Conservation (phyloP, 768 basidiomycete species). For the Lepiota venenata region DNA sequence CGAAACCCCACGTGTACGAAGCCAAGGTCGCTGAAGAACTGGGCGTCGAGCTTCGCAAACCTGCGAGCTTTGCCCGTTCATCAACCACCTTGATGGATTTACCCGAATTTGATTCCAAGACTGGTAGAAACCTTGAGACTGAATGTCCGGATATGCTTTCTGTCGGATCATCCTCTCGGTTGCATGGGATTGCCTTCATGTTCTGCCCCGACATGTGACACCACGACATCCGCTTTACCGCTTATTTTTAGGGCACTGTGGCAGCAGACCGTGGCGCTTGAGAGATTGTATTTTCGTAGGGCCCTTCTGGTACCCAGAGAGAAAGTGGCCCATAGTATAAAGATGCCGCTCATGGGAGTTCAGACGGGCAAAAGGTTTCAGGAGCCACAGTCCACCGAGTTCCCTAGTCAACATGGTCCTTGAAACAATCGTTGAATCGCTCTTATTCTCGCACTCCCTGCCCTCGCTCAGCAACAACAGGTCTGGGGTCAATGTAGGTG, state of each 20-base stretch:
- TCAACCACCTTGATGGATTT: not conserved
- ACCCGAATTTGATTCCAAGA: not conserved
- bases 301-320: not conserved
- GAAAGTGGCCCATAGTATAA: not conserved
- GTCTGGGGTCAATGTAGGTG: slow-evolving; percentile 28
- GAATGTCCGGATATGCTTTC: not conserved
- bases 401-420: slow-evolving; percentile 16
- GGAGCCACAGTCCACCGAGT: not conserved
- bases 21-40: not conserved
- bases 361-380: too few relatives aligned
- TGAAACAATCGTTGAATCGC: slow-evolving; percentile 21
- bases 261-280: slow-evolving; percentile 1
- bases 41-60: not conserved
- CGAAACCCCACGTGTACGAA: slow-evolving; percentile 1
- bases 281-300: not conserved
- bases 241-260: not conserved
- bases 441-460: slow-evolving; percentile 23
- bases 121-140: not conserved
- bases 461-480: slow-evolving; percentile 24
- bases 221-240: not conserved
- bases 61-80: slow-evolving; percentile 9
- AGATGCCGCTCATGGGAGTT: not conserved
- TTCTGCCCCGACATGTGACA: not conserved
- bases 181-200: not conserved
- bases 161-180: not conserved